These are phyloP conservation scores for Phyllosticta citrichinensis DNA, from an alignment of 2,329 filamentous ascomycete genomes.

Conservation along the genomic window DNA sequence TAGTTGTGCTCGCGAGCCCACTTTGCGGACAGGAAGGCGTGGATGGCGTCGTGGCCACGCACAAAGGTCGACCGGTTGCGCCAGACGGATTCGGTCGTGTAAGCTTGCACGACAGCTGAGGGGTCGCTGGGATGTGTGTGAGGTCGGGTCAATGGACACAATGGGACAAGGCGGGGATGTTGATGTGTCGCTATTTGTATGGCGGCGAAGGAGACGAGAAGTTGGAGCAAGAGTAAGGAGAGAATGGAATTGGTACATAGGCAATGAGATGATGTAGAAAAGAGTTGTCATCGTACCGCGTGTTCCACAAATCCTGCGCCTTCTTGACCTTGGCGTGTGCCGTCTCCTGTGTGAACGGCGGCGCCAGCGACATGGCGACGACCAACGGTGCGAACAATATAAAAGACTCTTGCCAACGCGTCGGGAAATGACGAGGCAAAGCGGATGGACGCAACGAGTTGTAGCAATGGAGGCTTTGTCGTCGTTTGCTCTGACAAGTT, in stretches of 20 bases:
- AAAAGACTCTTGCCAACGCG: background rate
- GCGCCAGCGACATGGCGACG: slow-evolving; percentile 39
- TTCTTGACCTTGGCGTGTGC: slow-evolving; percentile 71
- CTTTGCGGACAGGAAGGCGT: slow-evolving; percentile 59
- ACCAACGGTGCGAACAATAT: background rate
- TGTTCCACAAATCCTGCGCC: slow-evolving; percentile 77
- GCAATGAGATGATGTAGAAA: background rate
- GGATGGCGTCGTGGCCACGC: slow-evolving; percentile 56
- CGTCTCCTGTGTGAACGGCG: slow-evolving; percentile 66
- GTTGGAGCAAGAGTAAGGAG: background rate
- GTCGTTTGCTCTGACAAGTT: background rate
- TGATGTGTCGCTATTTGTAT: background rate
- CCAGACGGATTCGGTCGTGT: slow-evolving; percentile 70
- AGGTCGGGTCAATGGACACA: background rate
- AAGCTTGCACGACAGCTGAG: slow-evolving; percentile 55
- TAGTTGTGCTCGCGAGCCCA: slow-evolving; percentile 67
- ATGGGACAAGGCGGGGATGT: too few species aligned
- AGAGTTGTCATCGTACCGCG: slow-evolving; percentile 40
- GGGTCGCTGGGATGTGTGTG: slow-evolving; percentile 45
- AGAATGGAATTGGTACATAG: background rate
- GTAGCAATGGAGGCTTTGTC: background rate
- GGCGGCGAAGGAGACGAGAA: too few species aligned
- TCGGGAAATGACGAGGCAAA: background rate
- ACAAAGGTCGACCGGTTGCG: slow-evolving; percentile 66
- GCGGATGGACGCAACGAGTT: background rate